Evolutionary conservation across 2,329 filamentous ascomycete genomes (phyloP), one percentile per base, ranked within the genome.

Genomic region (Ophiostoma novo-ulmi): DNA sequence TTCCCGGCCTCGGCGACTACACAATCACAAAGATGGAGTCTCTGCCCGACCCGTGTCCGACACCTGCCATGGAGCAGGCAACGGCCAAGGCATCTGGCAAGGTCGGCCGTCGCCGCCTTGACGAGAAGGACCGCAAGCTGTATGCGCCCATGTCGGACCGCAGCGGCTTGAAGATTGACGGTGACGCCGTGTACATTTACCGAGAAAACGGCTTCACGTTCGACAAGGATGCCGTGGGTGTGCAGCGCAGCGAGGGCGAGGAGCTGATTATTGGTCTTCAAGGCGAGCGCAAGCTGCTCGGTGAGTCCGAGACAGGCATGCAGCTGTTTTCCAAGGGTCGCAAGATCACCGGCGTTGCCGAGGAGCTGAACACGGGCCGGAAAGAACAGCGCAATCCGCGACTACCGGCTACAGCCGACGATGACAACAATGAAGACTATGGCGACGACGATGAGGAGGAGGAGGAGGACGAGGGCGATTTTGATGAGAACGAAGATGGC

Each of bases 111-210:
- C 88, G 90, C 76, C 86, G 94, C 71, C 82, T 99, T 17, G 95
- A 96, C 41, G 95, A 99, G 78, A 99, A 98, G 81, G 94, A 99
- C 78, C 97, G 97, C 81, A 88, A 96, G 75, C 82, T 99, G 5
- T 96, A 97, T 80, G 96, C 95, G 2, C 96, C 95, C 44, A 98
- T 99, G 94, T 97, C 94, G 36, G 95, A 99, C 80, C 93, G 97
- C 44, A 96, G 94, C 74, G 95, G 95, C 76, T 87, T 99, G 14
- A 89, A 98, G 78, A 94, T 99, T 69, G 95, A 99, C 75, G 97
- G 97, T 73, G 95, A 99, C 80, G 94, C 94, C 8, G 94, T 99
- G 52, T 99, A 97, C 82, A 97, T 90, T 72, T 89, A 88, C 11
- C 82, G 86, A 71, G 87, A 90, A 69, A 89, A 89, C 75, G 88